phyloP scores from a whole-genome alignment of 805 yeast genomes.

The Trichomonascus vanleenenianus region DNA sequence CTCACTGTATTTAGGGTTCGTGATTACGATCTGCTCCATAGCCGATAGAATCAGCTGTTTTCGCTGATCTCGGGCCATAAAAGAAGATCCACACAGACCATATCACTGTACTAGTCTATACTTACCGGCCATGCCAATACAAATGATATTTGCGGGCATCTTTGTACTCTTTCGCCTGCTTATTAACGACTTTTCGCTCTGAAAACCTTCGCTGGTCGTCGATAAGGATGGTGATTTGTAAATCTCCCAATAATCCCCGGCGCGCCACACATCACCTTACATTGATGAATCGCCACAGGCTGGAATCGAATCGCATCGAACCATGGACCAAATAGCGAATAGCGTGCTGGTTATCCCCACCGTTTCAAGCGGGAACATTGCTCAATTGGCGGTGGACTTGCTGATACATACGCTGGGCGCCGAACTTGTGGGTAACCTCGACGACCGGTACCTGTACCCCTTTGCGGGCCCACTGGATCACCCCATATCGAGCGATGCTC shows the following conservation, averaged over 20 bases:
- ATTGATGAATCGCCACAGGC: conserved; percentile 1
- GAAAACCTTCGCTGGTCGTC: neutral
- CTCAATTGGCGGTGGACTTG: conserved; percentile 74
- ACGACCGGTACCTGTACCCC: conserved; percentile 62
- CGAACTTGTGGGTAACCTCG: conserved; percentile 45
- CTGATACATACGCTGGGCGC: conserved; percentile 56
- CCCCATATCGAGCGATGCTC: conserved; percentile 20
- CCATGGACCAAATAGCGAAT: neutral
- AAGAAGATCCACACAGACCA: too few relatives aligned
- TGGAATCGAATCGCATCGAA: too few relatives aligned
- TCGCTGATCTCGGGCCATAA: too few relatives aligned
- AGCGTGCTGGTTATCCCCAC: conserved; percentile 53
- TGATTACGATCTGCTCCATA: too few relatives aligned
- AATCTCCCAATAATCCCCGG: too few relatives aligned
- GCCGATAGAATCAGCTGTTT: too few relatives aligned
- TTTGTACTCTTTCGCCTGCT: neutral
- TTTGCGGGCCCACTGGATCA: conserved; percentile 75
- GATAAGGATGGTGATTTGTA: neutral
- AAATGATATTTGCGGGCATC: conserved; percentile 31
- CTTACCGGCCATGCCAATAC: conserved; percentile 57
- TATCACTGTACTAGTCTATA: neutral
- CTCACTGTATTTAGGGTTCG: too few relatives aligned
- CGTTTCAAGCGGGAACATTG: conserved; percentile 82
- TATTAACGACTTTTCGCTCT: too few relatives aligned
- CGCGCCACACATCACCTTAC: neutral